These are phyloP conservation scores for Melanopsichium pennsylvanicum DNA, from an alignment of 1,284 basidiomycete genomes.

Conservation along the genomic window DNA sequence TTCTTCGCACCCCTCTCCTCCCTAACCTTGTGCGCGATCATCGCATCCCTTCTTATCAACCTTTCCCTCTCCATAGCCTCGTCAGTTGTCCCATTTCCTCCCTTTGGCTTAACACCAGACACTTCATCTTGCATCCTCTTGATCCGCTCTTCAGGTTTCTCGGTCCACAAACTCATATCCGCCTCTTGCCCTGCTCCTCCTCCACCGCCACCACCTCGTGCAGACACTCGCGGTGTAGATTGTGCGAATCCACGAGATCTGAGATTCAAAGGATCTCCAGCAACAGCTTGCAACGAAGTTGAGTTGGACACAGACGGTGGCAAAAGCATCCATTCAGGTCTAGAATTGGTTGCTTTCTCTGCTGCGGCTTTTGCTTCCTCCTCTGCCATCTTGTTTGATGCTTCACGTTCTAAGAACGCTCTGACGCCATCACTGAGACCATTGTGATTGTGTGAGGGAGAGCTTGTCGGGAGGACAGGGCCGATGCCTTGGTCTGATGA, in stretches of 20 bases:
- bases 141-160: conserved; percentile 48
- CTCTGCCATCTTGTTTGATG: conserved; percentile 22
- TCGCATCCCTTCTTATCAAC: conserved; percentile 16
- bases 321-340: conserved; percentile 52
- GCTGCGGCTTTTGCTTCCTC: conserved; percentile 22
- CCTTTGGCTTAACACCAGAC: conserved; percentile 16
- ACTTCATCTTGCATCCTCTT: conserved; percentile 45
- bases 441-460: not conserved
- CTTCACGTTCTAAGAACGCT: conserved; percentile 41
- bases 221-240: conserved; percentile 36
- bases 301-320: conserved; percentile 35
- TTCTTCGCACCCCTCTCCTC: conserved; percentile 10
- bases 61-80: conserved; percentile 22
- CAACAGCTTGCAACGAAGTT: conserved; percentile 29
- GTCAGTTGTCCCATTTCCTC: not conserved
- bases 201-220: conserved; percentile 7
- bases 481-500: too few species aligned
- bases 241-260: conserved; percentile 57
- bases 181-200: conserved; percentile 11
- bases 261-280: conserved; percentile 43
- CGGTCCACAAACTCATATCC: conserved; percentile 53
- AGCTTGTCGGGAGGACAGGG: conserved; percentile 10
- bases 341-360: conserved; percentile 30
- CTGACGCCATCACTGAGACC: conserved; percentile 20
- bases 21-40: conserved; percentile 18